Conservation (phyloP, 805 yeast genomes). For the Cyberlindnera mrakii region DNA sequence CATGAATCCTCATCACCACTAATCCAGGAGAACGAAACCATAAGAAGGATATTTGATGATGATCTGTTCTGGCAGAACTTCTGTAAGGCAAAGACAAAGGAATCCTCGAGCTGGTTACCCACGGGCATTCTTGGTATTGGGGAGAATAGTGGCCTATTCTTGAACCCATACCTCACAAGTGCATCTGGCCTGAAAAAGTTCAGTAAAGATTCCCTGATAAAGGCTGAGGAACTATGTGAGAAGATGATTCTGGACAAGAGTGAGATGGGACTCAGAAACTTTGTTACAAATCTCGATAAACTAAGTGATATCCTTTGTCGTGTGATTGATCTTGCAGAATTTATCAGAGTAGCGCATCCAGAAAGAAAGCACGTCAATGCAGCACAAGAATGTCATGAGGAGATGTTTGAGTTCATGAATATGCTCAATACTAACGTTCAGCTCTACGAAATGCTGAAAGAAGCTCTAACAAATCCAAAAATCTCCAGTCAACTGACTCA, state of each 20-base stretch:
- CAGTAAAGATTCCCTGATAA: slow-evolving; percentile 53
- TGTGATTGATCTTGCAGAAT: slow-evolving; percentile 91
- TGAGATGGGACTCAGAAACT: slow-evolving; percentile 38
- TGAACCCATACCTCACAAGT: slow-evolving; percentile 59
- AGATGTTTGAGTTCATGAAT: slow-evolving; percentile 92
- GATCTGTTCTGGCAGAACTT: slow-evolving; percentile 49
- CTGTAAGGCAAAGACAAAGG: slow-evolving; percentile 21
- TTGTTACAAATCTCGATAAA: slow-evolving; percentile 68
- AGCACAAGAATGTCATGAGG: slow-evolving; percentile 83
- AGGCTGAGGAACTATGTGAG: slow-evolving; percentile 58
- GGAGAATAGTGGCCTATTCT: slow-evolving; percentile 60
- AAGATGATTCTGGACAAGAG: slow-evolving; percentile 45
- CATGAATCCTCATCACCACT: slow-evolving; percentile 4
- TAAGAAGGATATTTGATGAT: slow-evolving; percentile 56
- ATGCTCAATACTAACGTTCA: slow-evolving; percentile 77
- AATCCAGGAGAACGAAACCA: slow-evolving; percentile 22
- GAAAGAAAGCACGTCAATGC: slow-evolving; percentile 60
- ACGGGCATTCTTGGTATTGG: slow-evolving; percentile 5
- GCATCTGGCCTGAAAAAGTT: slow-evolving; percentile 70
- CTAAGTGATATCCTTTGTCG: slow-evolving; percentile 85
- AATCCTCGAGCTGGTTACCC: slow-evolving; percentile 3
- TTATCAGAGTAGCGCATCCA: slow-evolving; percentile 86
- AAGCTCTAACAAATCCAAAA: slow-evolving; percentile 37
- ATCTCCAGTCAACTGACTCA: slow-evolving; percentile 35
- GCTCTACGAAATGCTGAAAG: slow-evolving; percentile 51